phyloP scores from a whole-genome alignment of 148 eudicot species.

The Salicornia ramosissima region DNA sequence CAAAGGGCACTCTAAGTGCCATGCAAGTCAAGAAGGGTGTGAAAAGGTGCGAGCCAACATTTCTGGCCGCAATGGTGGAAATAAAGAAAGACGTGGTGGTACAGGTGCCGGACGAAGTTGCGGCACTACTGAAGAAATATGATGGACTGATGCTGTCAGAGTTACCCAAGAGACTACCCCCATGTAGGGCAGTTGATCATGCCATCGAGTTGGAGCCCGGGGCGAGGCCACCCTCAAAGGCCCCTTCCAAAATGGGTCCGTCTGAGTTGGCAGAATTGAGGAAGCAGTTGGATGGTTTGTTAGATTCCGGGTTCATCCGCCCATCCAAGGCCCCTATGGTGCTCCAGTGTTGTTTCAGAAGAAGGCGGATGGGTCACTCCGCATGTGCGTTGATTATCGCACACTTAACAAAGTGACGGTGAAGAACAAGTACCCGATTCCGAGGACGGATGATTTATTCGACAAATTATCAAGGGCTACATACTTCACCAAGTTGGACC shows the following conservation, averaged over 20 bases:
- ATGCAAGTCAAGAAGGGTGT: not conserved
- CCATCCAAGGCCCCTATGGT: not conserved
- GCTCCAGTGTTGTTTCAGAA: not conserved
- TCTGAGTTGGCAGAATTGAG: not conserved
- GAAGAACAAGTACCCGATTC: constrained; percentile 2
- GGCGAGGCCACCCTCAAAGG: not conserved
- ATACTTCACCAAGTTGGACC: not conserved
- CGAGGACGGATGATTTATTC: not conserved
- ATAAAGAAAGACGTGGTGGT: not conserved
- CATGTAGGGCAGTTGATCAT: not conserved
- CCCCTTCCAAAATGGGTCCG: not conserved
- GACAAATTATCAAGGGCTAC: not conserved
- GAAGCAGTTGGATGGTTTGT: not conserved
- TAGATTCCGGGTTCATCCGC: not conserved
- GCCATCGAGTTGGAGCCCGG: not conserved
- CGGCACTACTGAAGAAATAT: not conserved
- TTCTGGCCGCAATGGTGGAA: not conserved
- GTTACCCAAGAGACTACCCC: not conserved
- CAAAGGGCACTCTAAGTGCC: not conserved
- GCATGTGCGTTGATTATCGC: not conserved
- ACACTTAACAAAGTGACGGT: not conserved
- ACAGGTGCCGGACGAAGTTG: not conserved
- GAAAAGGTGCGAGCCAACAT: not conserved
- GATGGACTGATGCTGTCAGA: not conserved
- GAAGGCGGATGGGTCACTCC: not conserved